These are phyloP conservation scores for Dothiorella sarmentorum DNA, from an alignment of 2,329 filamentous ascomycete genomes.

Conservation along the genomic window DNA sequence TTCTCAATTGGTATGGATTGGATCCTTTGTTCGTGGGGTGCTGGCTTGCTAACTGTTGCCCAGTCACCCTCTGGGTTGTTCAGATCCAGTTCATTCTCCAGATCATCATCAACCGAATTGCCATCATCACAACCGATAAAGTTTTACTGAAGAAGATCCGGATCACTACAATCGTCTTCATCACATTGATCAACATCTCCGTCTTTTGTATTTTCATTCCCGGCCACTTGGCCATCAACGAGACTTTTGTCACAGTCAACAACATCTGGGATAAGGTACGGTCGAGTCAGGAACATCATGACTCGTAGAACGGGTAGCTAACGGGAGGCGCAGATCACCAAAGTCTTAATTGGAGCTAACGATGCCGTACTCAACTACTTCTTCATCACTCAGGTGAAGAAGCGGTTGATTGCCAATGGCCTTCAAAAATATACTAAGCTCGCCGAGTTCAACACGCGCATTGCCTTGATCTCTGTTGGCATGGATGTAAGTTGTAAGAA, in stretches of 20 bases:
- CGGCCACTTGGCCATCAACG: slow-evolving; percentile 26
- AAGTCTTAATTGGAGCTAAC: slow-evolving; percentile 26
- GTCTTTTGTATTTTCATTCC: slow-evolving; percentile 31
- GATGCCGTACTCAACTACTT: slow-evolving; percentile 28
- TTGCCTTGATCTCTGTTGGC: slow-evolving; percentile 27
- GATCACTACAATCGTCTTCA: slow-evolving; percentile 20
- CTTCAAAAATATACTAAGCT: slow-evolving; percentile 28
- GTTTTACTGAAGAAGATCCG: slow-evolving; percentile 20
- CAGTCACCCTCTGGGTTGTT: slow-evolving; percentile 41
- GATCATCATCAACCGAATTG: slow-evolving; percentile 31
- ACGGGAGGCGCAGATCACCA: slow-evolving; percentile 21
- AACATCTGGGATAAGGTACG: slow-evolving; percentile 1
- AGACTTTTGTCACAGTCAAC: slow-evolving; percentile 25
- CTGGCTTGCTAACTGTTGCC: not conserved
- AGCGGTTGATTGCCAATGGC: slow-evolving; percentile 27
- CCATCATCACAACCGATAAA: slow-evolving; percentile 25
- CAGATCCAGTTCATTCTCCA: slow-evolving; percentile 34
- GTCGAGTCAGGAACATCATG: no score
- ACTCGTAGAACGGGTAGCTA: not conserved
- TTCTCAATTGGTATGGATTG: not conserved
- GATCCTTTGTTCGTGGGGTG: not conserved
- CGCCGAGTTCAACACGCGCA: slow-evolving; percentile 28
- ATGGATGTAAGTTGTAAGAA: slow-evolving; percentile 24
- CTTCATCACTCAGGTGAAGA: slow-evolving; percentile 28
- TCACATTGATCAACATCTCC: slow-evolving; percentile 30